A percentile compares a stretch with the other conserved stretches of the same genome.
Evolutionary conservation across 805 yeast species (phyloP).

Genomic region (Ogataea populi-albae): DNA sequence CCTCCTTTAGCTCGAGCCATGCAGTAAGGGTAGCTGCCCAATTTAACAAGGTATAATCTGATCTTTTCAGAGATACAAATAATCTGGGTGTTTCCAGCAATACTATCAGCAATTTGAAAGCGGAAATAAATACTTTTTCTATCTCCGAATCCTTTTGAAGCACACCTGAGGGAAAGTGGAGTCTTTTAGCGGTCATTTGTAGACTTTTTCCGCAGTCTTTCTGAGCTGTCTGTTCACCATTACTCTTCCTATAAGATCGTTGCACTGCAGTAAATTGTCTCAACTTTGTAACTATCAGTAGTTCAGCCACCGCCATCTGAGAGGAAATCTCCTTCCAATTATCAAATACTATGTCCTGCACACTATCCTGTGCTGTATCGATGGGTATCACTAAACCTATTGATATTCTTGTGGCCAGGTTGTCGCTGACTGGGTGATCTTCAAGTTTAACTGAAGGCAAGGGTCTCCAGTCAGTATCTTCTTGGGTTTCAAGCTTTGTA

Average conservation of each 20-base stretch:
- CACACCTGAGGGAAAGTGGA: conserved; percentile 34
- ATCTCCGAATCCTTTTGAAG: conserved; percentile 47
- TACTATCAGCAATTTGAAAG: conserved; percentile 39
- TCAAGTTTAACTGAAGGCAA: conserved; percentile 37
- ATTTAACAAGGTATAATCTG: conserved; percentile 39
- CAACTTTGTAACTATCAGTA: conserved; percentile 38
- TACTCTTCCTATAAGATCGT: conserved; percentile 5
- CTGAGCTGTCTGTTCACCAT: neutral
- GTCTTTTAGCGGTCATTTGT: conserved; percentile 8
- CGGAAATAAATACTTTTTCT: conserved; percentile 33
- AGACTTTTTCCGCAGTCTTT: neutral
- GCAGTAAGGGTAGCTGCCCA: conserved; percentile 53
- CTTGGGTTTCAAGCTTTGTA: conserved; percentile 7
- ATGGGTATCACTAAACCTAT: conserved; percentile 50
- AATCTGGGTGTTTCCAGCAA: conserved; percentile 46
- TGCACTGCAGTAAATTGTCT: conserved; percentile 16
- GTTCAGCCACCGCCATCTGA: conserved; percentile 39
- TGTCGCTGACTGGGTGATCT: conserved; percentile 17
- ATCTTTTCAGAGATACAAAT: conserved; percentile 39
- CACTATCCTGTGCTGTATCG: conserved; percentile 21
- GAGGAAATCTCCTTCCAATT: conserved; percentile 49
- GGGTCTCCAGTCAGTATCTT: conserved; percentile 39
- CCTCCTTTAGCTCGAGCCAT: conserved; percentile 58
- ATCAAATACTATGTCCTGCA: conserved; percentile 42
- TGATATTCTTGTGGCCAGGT: conserved; percentile 37